These are phyloP conservation scores for Myochromella boudieri DNA, from an alignment of 768 basidiomycete genomes.

Conservation along the genomic window DNA sequence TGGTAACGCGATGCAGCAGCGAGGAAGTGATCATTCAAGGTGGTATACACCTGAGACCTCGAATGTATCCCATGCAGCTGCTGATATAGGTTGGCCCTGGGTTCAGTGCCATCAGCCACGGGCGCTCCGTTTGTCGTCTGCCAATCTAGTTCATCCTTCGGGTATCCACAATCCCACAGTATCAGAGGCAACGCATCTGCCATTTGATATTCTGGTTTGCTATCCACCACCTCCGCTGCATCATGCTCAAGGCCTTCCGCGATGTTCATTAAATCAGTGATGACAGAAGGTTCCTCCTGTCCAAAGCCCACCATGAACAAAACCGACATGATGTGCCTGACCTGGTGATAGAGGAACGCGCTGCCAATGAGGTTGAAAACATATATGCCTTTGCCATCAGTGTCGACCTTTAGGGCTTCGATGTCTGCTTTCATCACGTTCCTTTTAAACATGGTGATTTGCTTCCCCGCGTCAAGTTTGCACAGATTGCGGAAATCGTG, in stretches of 20 bases:
- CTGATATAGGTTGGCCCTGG: slow-evolving; percentile 42
- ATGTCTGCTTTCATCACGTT: slow-evolving; percentile 69
- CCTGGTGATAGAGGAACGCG: slow-evolving; percentile 95
- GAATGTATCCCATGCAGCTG: slow-evolving; percentile 54
- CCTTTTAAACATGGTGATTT: slow-evolving; percentile 78
- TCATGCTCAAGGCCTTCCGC: slow-evolving; percentile 41
- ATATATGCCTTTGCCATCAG: slow-evolving; percentile 38
- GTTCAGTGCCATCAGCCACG: slow-evolving; percentile 20
- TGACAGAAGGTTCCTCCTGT: slow-evolving; percentile 69
- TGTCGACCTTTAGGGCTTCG: slow-evolving; percentile 35
- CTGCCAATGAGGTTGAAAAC: slow-evolving; percentile 85
- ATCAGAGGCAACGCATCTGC: slow-evolving; percentile 88
- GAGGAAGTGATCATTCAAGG: slow-evolving; percentile 67
- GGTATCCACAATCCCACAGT: slow-evolving; percentile 87
- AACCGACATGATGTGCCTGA: slow-evolving; percentile 90
- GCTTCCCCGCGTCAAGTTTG: slow-evolving; percentile 90
- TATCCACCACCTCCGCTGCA: slow-evolving; percentile 50
- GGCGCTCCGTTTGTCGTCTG: slow-evolving; percentile 34
- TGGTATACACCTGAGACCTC: slow-evolving; percentile 63
- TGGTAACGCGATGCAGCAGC: slow-evolving; percentile 55
- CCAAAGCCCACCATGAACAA: slow-evolving; percentile 86
- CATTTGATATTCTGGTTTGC: slow-evolving; percentile 92
- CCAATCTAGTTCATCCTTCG: slow-evolving; percentile 70
- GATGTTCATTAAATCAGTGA: slow-evolving; percentile 75
- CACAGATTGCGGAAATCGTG: slow-evolving; percentile 97